Evolutionary conservation across 2,329 filamentous ascomycete species (phyloP).

Genomic region (Cordyceps pruinosa): DNA sequence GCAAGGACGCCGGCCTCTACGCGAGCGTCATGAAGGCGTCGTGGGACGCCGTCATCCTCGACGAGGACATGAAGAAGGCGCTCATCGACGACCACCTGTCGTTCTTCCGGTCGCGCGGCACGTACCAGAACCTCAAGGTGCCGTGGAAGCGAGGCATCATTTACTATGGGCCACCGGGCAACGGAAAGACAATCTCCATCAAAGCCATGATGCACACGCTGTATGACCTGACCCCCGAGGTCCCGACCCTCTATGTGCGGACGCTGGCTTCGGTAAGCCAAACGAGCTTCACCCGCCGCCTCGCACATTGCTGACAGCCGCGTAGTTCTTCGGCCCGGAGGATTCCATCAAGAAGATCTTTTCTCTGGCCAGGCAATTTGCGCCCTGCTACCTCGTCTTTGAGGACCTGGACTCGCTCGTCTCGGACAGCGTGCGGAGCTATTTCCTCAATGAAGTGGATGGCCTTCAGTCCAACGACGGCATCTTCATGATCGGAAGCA

Average conservation of each 20-base stretch:
- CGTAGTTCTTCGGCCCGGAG: slow-evolving; percentile 49
- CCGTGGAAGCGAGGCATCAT: slow-evolving; percentile 68
- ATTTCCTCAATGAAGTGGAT: slow-evolving; percentile 68
- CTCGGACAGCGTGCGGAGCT: slow-evolving; percentile 51
- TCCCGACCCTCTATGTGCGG: slow-evolving; percentile 58
- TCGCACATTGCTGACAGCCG: slow-evolving; percentile 1
- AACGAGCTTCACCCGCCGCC: too few relatives aligned
- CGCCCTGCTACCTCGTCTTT: slow-evolving; percentile 64
- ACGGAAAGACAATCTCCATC: slow-evolving; percentile 65
- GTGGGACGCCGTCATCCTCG: slow-evolving; percentile 63
- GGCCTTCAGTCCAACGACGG: slow-evolving; percentile 63
- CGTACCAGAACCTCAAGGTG: slow-evolving; percentile 54
- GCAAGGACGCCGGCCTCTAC: slow-evolving; percentile 55
- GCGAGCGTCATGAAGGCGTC: slow-evolving; percentile 45
- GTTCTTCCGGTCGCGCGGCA: slow-evolving; percentile 55
- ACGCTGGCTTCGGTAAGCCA: slow-evolving; percentile 33
- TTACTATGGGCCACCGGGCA: slow-evolving; percentile 56
- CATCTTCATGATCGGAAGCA: slow-evolving; percentile 62
- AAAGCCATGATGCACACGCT: slow-evolving; percentile 63
- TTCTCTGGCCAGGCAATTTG: slow-evolving; percentile 50
- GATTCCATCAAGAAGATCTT: slow-evolving; percentile 48
- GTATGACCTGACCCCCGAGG: slow-evolving; percentile 41
- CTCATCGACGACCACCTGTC: slow-evolving; percentile 57
- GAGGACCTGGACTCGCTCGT: slow-evolving; percentile 66
- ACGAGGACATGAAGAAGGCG: slow-evolving; percentile 55